Evolutionary conservation across 345 rosid species (phyloP), one percentile per base, ranked within the genome.

Genomic region (Eucalyptus brandiana): DNA sequence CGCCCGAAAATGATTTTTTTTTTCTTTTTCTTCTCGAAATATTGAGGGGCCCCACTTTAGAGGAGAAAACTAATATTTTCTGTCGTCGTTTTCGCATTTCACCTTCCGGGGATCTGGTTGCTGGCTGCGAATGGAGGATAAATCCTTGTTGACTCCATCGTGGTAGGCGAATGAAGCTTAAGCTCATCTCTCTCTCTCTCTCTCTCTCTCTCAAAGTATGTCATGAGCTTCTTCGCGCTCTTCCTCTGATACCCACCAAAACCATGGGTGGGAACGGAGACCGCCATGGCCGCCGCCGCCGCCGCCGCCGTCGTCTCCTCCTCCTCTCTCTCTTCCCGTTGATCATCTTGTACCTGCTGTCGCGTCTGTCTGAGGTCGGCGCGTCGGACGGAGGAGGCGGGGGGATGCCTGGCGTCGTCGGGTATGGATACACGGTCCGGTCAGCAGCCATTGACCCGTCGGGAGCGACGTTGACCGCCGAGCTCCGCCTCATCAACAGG

Each of bases 361-460:
- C 15, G 16, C 30, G 45, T 1, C 83, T 2, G 5, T 21, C 83
- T 21, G 83, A 76, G 83, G 83, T 7, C 47, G 16, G 28, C 16
- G 47, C 45, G 16, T 11, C 45, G 8, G 45, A 44, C 5, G 45
- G 81, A 19, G 81, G 14, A 72, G 81, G 45, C 8, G 81, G 45
- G 26, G 15, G 45, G 23, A 37, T 7, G 28, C 45, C 83, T 28
- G 0, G 8, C 47, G 5, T 88, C 15, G 89, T 93, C 50, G 96
- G 96, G 69, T 93, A 91, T 24, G 96, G 98, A 45, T 95, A 96
- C 91, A 87, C n/a, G 37, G 86, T 94, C n/a, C 62, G 76, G 44
- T 94, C 96, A 6, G 94, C 90, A 42, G 86, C 91, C 87, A 89
- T 91, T 87, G 90, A 92, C 51, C 76, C 91, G 10, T 88, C 92